Percentiles rank a stretch among this genome's conserved stretches.
phyloP scores from a whole-genome alignment of 805 yeast genomes.

The Hanseniaspora nectarophila region DNA sequence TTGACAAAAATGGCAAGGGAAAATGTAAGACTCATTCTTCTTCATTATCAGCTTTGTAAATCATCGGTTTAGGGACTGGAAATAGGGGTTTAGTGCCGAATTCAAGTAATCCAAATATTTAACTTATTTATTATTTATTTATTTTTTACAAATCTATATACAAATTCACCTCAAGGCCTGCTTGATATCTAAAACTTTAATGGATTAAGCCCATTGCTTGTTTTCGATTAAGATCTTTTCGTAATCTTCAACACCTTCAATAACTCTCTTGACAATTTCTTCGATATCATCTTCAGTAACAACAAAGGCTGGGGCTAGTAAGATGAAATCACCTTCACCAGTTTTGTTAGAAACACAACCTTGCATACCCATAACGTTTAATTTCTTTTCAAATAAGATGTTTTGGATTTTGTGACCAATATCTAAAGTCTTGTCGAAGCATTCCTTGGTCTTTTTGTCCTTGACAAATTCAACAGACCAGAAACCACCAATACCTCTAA shows the following conservation, averaged over 20 bases:
- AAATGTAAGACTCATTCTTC: no score
- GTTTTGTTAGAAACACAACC: constrained; percentile 32
- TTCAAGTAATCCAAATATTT: no score
- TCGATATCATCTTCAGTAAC: constrained; percentile 35
- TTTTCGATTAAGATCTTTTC: constrained; percentile 18
- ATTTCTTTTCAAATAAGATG: constrained; percentile 34
- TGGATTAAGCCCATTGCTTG: constrained; percentile 15
- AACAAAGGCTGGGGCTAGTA: constrained; percentile 39
- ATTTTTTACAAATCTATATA: no score
- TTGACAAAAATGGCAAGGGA: no score
- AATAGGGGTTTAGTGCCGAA: no score
- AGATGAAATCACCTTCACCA: constrained; percentile 30
- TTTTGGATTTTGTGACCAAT: constrained; percentile 30
- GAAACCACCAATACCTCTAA: constrained; percentile 54
- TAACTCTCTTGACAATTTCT: constrained; percentile 31
- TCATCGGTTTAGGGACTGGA: no score
- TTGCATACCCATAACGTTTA: constrained; percentile 37
- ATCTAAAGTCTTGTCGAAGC: constrained; percentile 31
- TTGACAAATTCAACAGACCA: constrained; percentile 48
- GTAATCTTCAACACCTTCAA: constrained; percentile 32
- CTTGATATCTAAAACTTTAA: neutral
- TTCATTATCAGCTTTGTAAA: no score
- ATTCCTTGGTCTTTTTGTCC: constrained; percentile 41
- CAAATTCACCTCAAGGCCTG: neutral
- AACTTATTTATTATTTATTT: no score